Conservation (phyloP, 2,329 filamentous ascomycete species). For the Fusarium bactridioides region DNA sequence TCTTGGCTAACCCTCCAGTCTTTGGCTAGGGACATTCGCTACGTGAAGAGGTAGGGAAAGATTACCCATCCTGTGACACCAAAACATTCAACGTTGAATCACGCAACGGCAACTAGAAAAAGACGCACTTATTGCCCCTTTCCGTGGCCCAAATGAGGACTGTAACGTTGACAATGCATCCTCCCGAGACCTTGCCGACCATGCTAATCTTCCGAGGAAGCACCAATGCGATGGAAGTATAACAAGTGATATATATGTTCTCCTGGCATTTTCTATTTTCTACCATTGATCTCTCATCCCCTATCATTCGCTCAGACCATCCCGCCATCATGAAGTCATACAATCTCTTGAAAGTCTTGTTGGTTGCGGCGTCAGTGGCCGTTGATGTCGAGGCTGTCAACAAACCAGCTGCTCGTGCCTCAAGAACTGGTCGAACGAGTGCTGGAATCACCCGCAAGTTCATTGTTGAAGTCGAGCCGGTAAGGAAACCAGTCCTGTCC, state of each 20-base stretch:
- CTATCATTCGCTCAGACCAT: background rate
- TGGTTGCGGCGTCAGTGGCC: constrained; percentile 9
- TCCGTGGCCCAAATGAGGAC: constrained; percentile 14
- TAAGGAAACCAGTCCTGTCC: constrained; percentile 12
- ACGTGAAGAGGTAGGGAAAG: background rate
- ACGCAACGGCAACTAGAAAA: constrained; percentile 6
- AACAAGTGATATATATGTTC: background rate
- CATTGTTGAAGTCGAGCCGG: constrained; percentile 40
- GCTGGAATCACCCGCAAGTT: constrained; percentile 34
- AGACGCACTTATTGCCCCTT: constrained; percentile 14
- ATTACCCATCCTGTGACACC: constrained; percentile 11
- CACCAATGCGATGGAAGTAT: constrained; percentile 3
- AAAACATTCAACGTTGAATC: background rate
- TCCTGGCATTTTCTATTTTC: background rate
- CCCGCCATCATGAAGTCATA: constrained; percentile 26
- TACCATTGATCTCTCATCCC: background rate
- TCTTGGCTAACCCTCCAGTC: background rate
- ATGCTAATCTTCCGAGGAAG: constrained; percentile 37
- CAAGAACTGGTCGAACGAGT: background rate
- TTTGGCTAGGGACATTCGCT: background rate
- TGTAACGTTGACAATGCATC: constrained; percentile 27
- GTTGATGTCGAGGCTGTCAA: constrained; percentile 12
- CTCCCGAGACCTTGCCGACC: constrained; percentile 27
- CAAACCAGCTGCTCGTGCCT: background rate
- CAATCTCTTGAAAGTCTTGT: constrained; percentile 19